Conservation (phyloP, 2,329 filamentous ascomycete genomes). For the Aspergillus calidoustus region DNA sequence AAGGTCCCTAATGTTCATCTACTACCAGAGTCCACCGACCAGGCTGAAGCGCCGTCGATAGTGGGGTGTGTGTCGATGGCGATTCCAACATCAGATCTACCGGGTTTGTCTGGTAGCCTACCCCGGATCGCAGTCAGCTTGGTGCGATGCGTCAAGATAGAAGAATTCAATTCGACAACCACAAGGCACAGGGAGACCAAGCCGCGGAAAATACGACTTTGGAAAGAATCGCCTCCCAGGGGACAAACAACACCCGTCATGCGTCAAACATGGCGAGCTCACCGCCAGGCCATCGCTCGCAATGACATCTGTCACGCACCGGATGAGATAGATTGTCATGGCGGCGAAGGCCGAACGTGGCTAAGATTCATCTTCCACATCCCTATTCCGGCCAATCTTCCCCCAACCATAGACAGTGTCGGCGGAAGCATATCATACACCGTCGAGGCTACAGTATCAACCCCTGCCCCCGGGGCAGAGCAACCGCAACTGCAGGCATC, state of each 20-base stretch:
- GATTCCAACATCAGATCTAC: neutral
- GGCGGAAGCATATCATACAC: neutral
- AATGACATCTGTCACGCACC: neutral
- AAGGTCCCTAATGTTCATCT: neutral
- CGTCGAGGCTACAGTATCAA: neutral
- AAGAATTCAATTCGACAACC: neutral
- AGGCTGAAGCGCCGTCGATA: neutral
- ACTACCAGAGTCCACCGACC: neutral
- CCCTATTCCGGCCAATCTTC: neutral
- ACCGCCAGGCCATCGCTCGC: neutral
- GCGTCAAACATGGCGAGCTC: neutral
- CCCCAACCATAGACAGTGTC: neutral
- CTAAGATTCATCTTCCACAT: neutral
- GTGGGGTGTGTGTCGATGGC: neutral
- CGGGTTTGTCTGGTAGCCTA: neutral
- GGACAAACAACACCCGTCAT: neutral
- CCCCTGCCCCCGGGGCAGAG: neutral
- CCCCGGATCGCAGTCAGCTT: neutral
- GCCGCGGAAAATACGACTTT: neutral
- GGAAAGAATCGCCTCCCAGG: neutral
- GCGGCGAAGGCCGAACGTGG: neutral
- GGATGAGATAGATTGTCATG: neutral
- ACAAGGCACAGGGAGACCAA: neutral
- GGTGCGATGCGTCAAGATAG: neutral
- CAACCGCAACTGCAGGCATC: neutral